These are phyloP conservation scores for Sechiopsis laciniata DNA, from an alignment of 306 rosid genomes.

Conservation along the genomic window DNA sequence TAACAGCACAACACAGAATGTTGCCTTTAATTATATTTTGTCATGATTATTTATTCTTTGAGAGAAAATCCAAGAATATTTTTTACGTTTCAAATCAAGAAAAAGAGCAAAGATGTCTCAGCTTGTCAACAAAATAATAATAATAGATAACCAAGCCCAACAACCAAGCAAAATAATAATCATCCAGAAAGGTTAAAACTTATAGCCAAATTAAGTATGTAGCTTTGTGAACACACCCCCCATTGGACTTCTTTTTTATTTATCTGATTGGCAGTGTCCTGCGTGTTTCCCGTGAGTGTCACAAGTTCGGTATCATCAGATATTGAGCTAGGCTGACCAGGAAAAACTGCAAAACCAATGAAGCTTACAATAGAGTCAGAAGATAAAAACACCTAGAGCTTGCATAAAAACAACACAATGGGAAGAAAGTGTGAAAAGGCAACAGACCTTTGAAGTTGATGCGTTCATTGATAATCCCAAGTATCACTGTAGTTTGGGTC, in stretches of 20 bases:
- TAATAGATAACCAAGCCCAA: neutral
- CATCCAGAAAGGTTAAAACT: conserved; percentile 7
- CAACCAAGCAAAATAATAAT: conserved; percentile 14
- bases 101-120: neutral
- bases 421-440: neutral
- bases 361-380: neutral
- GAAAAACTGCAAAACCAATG: conserved; percentile 47
- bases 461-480: conserved; percentile 86
- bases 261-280: conserved; percentile 70
- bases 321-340: conserved; percentile 79
- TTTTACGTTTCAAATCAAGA: neutral
- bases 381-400: neutral
- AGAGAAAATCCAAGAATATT: neutral
- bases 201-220: conserved; percentile 7
- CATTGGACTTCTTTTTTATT: conserved; percentile 86
- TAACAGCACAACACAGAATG: neutral
- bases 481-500: conserved; percentile 68
- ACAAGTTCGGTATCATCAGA: conserved; percentile 85
- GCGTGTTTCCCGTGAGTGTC: conserved; percentile 76
- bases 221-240: conserved; percentile 66
- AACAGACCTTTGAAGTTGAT: conserved; percentile 81
- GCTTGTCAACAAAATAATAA: neutral
- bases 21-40: neutral
- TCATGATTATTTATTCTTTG: neutral
- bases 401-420: neutral